Conservation (phyloP, 163 green algal species). For the Prototheca stagnorum region DNA sequence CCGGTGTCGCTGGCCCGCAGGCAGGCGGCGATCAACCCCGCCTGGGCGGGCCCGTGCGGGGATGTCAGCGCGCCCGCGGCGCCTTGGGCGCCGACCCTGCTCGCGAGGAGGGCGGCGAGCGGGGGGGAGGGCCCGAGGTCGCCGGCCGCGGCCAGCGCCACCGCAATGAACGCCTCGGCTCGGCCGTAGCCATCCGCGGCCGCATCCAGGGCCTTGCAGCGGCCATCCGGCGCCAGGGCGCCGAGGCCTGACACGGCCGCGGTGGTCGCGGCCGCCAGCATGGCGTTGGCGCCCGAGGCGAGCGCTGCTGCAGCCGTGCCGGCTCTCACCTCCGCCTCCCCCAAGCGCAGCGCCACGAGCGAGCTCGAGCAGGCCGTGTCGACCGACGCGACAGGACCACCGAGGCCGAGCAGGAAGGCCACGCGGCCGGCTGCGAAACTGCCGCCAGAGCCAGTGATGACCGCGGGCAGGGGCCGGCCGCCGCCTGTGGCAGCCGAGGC, state of each 20-base stretch:
- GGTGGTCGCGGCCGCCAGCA: conserved; percentile 8
- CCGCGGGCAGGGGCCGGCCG: neutral
- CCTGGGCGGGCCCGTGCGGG: conserved; percentile 39
- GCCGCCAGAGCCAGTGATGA: conserved; percentile 13
- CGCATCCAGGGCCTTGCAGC: conserved; percentile 34
- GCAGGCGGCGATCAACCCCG: conserved; percentile 38
- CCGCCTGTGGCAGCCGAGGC: conserved; percentile 8
- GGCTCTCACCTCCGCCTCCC: conserved; percentile 7
- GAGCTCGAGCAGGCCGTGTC: conserved; percentile 71
- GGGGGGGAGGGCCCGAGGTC: too few species aligned
- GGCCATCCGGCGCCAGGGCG: conserved; percentile 28
- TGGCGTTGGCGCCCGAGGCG: conserved; percentile 44
- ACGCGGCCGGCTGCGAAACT: conserved; percentile 23
- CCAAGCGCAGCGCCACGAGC: conserved; percentile 44
- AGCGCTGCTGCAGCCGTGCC: conserved; percentile 15
- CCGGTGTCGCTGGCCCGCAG: conserved; percentile 10
- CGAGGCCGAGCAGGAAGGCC: conserved; percentile 35
- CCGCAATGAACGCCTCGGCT: conserved; percentile 17
- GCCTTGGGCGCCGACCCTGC: conserved; percentile 76
- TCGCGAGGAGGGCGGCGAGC: conserved; percentile 35
- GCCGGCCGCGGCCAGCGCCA: too few species aligned
- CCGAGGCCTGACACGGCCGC: conserved; percentile 15
- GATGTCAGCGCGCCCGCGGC: conserved; percentile 35
- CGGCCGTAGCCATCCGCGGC: conserved; percentile 15
- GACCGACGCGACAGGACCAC: conserved; percentile 43